Evolutionary conservation across 805 yeast genomes (phyloP), one percentile per base, ranked within the genome.

Genomic region (Sugiyamaella marilandica): DNA sequence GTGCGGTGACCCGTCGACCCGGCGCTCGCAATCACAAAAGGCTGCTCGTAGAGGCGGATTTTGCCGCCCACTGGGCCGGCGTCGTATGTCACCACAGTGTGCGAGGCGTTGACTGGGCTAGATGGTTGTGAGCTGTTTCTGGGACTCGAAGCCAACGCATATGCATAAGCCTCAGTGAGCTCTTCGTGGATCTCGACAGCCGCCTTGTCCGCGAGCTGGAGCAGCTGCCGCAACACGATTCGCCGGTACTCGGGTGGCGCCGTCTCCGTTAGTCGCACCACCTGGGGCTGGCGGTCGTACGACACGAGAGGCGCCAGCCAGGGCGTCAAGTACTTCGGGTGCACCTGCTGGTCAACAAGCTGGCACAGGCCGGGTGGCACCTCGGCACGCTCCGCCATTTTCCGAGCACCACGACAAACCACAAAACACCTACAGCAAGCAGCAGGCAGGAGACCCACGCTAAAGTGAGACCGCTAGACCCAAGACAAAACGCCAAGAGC

Each of bases 1-100:
- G 97, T 92, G 39, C 97, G 72, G 51, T 82, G 69, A 0, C 97
- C 97, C 0, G 97, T 92, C 0, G 95, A 84, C 4, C 95, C 95
- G n/a, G 50, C 57, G 4, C 60, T 60, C 18, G 65, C 58, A 19
- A 71, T 56, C 10, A 65, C 50, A 29, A 55, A 50, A 2, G 52
- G 57, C 14, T 56, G 53, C 41, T 56, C 59, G 39, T 45, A 41
- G 21, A 53, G 13, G 2, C n/a, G 9, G 14, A 55, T 18, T 4
- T 14, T n/a, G 11, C 21, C 31, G 16, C 41, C 44, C 13, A 47
- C 48, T 16, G 47, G 18, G 18, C 39, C 35, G 5, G 41, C 18
- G 8, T 16, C 39, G 14, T 13, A 16, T 34, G 8, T 34, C 39
- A 34, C 18, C 39, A 34, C 39, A 2, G 14, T 7, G 19, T 13